Evolutionary conservation across 768 basidiomycete genomes (phyloP).

Genomic region (Tricholoma matsutake): DNA sequence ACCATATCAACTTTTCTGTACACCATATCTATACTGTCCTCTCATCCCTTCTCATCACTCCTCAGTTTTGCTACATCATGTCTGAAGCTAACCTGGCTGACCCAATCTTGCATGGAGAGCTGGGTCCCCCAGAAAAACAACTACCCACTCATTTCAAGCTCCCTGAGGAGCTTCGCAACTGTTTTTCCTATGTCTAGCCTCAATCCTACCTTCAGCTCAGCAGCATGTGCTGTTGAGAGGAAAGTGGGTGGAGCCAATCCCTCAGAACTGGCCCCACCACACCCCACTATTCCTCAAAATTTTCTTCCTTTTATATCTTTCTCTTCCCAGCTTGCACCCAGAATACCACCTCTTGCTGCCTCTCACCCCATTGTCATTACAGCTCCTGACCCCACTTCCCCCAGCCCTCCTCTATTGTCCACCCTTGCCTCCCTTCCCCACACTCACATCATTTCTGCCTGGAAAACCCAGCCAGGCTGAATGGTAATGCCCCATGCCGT

Average conservation of each 20-base stretch:
- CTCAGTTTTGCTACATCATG: conserved; percentile 6
- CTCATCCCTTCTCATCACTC: no score
- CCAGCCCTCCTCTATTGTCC: background rate
- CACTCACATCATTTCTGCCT: background rate
- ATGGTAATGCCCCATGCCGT: background rate
- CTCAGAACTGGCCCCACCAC: background rate
- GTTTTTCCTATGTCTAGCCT: background rate
- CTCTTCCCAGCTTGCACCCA: background rate
- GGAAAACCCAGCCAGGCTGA: background rate
- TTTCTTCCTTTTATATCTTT: background rate
- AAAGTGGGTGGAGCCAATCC: background rate
- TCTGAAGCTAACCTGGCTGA: conserved; percentile 24
- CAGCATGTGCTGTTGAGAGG: background rate
- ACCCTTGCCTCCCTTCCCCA: background rate
- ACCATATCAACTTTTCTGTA: conserved; percentile 15
- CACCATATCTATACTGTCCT: no score
- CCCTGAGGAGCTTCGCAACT: background rate
- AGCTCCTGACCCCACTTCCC: no score
- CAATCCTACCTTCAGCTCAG: background rate
- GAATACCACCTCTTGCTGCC: background rate
- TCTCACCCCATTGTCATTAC: no score
- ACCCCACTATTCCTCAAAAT: background rate
- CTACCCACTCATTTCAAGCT: background rate
- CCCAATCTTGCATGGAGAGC: conserved; percentile 11
- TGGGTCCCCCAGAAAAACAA: background rate